phyloP scores from a whole-genome alignment of 2,329 filamentous ascomycete species.

The Cladophialophora psammophila region DNA sequence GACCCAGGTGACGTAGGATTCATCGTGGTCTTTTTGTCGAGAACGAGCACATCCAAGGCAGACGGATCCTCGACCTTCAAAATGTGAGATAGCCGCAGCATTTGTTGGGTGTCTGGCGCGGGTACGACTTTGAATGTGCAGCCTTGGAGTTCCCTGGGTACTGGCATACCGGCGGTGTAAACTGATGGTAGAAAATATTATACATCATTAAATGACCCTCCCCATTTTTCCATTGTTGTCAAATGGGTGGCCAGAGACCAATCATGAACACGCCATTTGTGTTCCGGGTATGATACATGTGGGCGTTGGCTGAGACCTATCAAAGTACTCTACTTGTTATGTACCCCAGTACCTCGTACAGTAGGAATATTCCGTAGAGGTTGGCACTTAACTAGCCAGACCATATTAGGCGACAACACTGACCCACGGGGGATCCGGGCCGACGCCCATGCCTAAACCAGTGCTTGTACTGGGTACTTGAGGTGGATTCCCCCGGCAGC shows the following conservation, averaged over 20 bases:
- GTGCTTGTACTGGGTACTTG: too few relatives aligned
- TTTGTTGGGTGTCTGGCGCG: background rate
- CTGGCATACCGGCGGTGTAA: background rate
- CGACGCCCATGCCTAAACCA: background rate
- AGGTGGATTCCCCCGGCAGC: too few relatives aligned
- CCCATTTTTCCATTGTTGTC: background rate
- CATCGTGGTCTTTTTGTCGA: background rate
- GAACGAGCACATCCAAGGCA: background rate
- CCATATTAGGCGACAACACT: background rate
- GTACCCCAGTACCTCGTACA: too few relatives aligned
- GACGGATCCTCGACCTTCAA: background rate
- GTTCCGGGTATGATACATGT: background rate
- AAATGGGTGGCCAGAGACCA: background rate
- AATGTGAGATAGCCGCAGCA: background rate
- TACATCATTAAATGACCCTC: background rate
- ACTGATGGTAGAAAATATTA: background rate
- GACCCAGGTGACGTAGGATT: constrained; percentile 38
- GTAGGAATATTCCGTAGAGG: too few relatives aligned
- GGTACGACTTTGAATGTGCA: background rate
- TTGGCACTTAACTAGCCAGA: background rate
- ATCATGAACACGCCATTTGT: background rate
- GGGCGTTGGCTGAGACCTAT: background rate
- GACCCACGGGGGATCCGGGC: constrained; percentile 5
- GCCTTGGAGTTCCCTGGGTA: background rate
- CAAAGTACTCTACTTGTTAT: too few relatives aligned